Evolutionary conservation across 2,329 filamentous ascomycete genomes (phyloP), one percentile per base, ranked within the genome.

Genomic region (Celoporthe dispersa): DNA sequence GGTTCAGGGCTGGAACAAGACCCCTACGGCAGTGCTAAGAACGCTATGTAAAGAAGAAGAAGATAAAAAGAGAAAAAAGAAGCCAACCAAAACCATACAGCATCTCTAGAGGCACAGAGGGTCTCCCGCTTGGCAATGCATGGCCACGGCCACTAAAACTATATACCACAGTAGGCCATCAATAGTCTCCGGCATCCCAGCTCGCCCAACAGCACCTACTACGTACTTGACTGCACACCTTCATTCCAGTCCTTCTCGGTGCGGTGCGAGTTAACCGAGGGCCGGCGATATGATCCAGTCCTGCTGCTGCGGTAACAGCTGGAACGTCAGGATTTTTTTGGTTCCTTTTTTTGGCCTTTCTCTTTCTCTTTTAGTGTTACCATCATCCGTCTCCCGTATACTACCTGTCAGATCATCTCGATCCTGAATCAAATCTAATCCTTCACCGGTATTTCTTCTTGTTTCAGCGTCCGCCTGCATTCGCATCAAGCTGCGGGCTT

Each of bases 1-100:
- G 65, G 68, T 53, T 55, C 59, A 51, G 59, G 59, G 48, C 68
- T 68, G 59, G n/a, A 67, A 28, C 41, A 44, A 44, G 41, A 22
- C 44, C 51, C n/a, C 55, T 35, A 62, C 63, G 55, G 67, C 39
- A 60, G 67, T 55, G 41, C 62, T 64, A 68, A 65, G 35, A 22
- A 44, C 41, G 14, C 37, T n/a, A n/a, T n/a, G n/a, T n/a, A n/a
- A n/a, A n/a, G n/a, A n/a, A n/a, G n/a, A n/a, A n/a, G n/a, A n/a
- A n/a, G n/a, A n/a, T n/a, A n/a, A n/a, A n/a, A n/a, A n/a, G n/a
- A n/a, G n/a, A n/a, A n/a, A n/a, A n/a, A n/a, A n/a, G n/a, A n/a
- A n/a, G n/a, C n/a, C n/a, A n/a, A 44, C 41, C 22, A 48, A 22
- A 41, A 60, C n/a, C 19, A 31, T 19, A 22, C 64, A 57, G 14